phyloP scores from a whole-genome alignment of 1,284 basidiomycete species.

The Cutaneotrichosporon sp. region DNA sequence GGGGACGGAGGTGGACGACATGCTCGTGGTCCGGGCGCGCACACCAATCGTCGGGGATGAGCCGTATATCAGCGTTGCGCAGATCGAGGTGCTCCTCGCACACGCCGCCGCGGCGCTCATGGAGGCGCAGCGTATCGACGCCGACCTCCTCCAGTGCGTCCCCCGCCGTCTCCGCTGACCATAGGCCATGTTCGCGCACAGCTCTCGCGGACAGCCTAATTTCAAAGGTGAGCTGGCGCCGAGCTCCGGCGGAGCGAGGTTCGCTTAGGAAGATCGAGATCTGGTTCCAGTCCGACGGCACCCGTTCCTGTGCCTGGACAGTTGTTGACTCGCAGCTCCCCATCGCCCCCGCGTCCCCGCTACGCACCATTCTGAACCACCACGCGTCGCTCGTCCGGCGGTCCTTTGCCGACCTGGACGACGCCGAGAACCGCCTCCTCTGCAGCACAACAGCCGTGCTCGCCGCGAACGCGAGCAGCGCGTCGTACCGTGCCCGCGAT shows the following conservation, averaged over 20 bases:
- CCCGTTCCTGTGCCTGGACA: neutral
- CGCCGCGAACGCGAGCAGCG: constrained; percentile 1
- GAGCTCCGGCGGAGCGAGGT: too few species aligned
- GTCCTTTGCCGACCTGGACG: constrained; percentile 8
- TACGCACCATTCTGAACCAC: neutral
- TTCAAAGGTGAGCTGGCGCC: constrained; percentile 5
- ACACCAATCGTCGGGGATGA: neutral
- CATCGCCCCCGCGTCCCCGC: neutral
- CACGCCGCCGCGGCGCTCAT: neutral
- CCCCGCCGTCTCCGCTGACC: neutral
- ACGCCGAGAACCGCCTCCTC: constrained; percentile 11
- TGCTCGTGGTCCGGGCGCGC: neutral
- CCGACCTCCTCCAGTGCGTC: neutral
- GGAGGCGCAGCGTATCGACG: neutral
- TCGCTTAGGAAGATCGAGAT: too few species aligned
- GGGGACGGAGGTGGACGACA: neutral
- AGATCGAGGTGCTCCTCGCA: neutral
- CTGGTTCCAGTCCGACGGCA: too few species aligned
- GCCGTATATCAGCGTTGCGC: neutral
- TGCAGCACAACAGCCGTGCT: constrained; percentile 8
- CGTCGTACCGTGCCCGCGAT: neutral
- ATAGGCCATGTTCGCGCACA: neutral
- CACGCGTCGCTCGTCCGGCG: constrained; percentile 7
- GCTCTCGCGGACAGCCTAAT: constrained; percentile 4
- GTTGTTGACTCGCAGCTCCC: neutral